Base-by-base conservation (phyloP, 306 rosid genomes). In the Carpinus viminea region DNA sequence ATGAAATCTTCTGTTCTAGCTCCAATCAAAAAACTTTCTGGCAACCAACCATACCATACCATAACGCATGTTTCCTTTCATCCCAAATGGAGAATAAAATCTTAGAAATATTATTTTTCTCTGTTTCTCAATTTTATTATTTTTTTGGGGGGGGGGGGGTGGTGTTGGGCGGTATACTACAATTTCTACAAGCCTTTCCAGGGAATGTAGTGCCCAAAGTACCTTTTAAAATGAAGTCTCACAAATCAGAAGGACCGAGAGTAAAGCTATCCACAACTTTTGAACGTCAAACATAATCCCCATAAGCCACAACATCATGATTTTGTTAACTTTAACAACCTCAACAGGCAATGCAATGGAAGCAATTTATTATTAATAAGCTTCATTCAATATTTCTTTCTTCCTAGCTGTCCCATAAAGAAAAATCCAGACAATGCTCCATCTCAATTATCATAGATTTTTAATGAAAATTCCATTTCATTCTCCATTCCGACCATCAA, bases 1-100 rank as follows among this genome's bases (percentile, higher is more conserved):
- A 75, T 65, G 36, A 83, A 70, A 48, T 75, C 61, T 45, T 53
- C 15, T 71, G 59, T 36, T 51, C 73, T 38, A 80, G 72, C 55
- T 77, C 43, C 77, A 51, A 73, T 50, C 38, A 69, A 80, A 54
- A 43, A 5, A 34, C 57, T 15, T 54, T 47, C 51, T 52, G 52
- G 62, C 61, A 51, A 52, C 18, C 41, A 69, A 78, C 34, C 16
- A n/a, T 38, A 38, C 41, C 41, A 4, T 38, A 38, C 41, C 41
- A 38, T 38, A 38, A 38, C 3, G 4, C 41, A 38, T 38, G 41
- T 38, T 38, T 24, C 17, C 52, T 78, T 18, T 55, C n/a, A 26
- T 0, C 12, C 24, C 70, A 36, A 12, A 8, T 31, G 31, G 17
- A 62, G 38, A 12, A 62, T 62, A 62, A 17, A 12, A 62, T 62